phyloP scores from a whole-genome alignment of 2,329 filamentous ascomycete genomes.

The Sporothrix brunneoviolacea region DNA sequence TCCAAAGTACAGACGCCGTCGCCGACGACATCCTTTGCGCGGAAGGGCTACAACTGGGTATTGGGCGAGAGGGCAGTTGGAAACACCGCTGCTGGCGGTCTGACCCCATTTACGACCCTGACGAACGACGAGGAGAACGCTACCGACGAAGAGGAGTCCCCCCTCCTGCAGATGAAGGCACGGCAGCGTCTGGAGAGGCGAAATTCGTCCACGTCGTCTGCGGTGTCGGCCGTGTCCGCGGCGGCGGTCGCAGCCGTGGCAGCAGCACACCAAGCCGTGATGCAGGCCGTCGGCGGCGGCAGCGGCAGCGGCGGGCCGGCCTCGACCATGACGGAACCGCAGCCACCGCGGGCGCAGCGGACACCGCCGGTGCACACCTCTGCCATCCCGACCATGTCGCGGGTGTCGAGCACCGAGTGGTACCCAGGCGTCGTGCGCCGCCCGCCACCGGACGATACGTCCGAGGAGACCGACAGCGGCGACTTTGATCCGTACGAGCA shows the following conservation, averaged over 20 bases:
- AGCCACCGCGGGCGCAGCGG: not conserved
- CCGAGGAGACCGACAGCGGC: constrained; percentile 3
- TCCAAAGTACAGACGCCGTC: constrained; percentile 7
- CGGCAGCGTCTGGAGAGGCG: not conserved
- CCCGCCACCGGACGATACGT: not conserved
- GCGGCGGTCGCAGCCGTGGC: not conserved
- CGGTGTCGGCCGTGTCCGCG: constrained; percentile 8
- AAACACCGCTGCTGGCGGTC: no score
- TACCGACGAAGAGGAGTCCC: constrained; percentile 13
- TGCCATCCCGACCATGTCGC: not conserved
- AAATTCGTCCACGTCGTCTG: constrained; percentile 9
- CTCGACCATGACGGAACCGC: not conserved
- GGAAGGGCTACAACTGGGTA: constrained; percentile 10
- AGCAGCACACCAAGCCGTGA: not conserved
- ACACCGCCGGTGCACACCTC: not conserved
- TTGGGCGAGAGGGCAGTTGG: not conserved
- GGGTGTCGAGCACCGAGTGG: constrained; percentile 2
- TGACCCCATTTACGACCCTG: not conserved
- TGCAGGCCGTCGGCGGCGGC: constrained; percentile 5
- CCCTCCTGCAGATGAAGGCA: constrained; percentile 11
- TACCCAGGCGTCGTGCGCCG: not conserved
- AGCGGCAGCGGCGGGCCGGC: not conserved
- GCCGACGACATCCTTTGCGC: constrained; percentile 3
- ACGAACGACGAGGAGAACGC: not conserved
- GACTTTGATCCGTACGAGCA: constrained; percentile 2